Evolutionary conservation across 306 rosid genomes (phyloP), one percentile per base, ranked within the genome.

Genomic region (Malus sylvestris): DNA sequence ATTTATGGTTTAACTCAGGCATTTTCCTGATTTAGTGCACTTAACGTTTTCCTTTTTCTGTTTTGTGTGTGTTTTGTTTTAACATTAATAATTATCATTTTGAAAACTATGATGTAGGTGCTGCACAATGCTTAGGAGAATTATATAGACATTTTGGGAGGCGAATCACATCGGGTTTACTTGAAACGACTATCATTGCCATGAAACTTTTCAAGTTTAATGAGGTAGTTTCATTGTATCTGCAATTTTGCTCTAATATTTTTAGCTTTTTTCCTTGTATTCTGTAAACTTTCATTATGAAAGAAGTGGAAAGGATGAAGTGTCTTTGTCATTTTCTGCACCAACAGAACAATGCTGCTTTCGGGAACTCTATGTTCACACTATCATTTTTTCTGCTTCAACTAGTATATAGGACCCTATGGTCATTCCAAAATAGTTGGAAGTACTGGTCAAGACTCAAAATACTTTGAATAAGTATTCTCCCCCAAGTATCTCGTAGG

Each of bases 101-200:
- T 68, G 46, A 80, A 74, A 55, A 72, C 72, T 72, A 70, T 74
- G 73, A 69, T 84, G 40, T 78, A 92, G 98, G 98, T 76, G 94
- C 89, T 73, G 91, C 91, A 49, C 98, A 92, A 72, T 92, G 98
- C 86, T 81, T 95, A 83, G 98, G 96, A 82, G 97, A 95, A 82
- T 75, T 95, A 77, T 92, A 95, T 77, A 85, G 86, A 78, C 91
- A 92, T 81, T 95, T 95, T 86, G 98, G 98, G 65, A 88, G 98
- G 87, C 88, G 86, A 82, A 95, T 92, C 73, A 92, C 98, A 20
- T 88, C 98, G 2, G 97, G 98, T 79, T 92, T 95, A 81, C 88
- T 79, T 63, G 98, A 95, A 81, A 95, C 97, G 13, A 88, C 98
- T 53, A 87, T 59, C 45, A 88, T 95, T 85, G 96, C 90, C 67